Conservation (phyloP, 1,139 yeast species). For the Lodderomyces beijingensis region DNA sequence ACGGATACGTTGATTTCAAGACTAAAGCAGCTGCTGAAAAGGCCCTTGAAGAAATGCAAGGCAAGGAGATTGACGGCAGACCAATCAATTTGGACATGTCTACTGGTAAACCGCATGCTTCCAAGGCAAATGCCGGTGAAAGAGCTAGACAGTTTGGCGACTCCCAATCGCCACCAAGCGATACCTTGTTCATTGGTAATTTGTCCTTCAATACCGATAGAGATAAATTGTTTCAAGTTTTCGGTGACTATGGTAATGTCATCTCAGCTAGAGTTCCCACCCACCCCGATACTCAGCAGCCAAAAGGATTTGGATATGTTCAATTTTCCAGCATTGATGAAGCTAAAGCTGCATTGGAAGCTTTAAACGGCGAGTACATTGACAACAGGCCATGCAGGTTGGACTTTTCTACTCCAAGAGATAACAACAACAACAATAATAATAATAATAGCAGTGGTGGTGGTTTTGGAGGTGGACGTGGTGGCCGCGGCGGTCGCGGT, state of each 20-base stretch:
- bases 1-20: conserved; percentile 95
- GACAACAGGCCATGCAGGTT: conserved; percentile 93
- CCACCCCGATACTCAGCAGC: conserved; percentile 97
- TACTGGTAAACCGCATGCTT: conserved; percentile 67
- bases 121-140: conserved; percentile 47
- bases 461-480: conserved; percentile 31
- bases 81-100: conserved; percentile 92
- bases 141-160: conserved; percentile 92
- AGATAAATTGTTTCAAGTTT: conserved; percentile 68
- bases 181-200: conserved; percentile 94
- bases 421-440: conserved; percentile 34
- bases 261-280: conserved; percentile 93
- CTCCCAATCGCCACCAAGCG: conserved; percentile 85
- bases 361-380: conserved; percentile 81
- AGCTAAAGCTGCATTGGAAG: conserved; percentile 85
- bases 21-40: conserved; percentile 73
- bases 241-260: conserved; percentile 75
- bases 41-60: conserved; percentile 85
- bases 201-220: conserved; percentile 84
- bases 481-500: conserved; percentile 28
- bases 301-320: conserved; percentile 98
- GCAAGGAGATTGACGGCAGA: conserved; percentile 94
- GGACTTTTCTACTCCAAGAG: conserved; percentile 92
- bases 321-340: conserved; percentile 84
- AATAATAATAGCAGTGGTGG: conserved; percentile 32